These are phyloP conservation scores for Blastocystis sp. DNA, from an alignment of 352 stramenopile genomes.

Conservation along the genomic window DNA sequence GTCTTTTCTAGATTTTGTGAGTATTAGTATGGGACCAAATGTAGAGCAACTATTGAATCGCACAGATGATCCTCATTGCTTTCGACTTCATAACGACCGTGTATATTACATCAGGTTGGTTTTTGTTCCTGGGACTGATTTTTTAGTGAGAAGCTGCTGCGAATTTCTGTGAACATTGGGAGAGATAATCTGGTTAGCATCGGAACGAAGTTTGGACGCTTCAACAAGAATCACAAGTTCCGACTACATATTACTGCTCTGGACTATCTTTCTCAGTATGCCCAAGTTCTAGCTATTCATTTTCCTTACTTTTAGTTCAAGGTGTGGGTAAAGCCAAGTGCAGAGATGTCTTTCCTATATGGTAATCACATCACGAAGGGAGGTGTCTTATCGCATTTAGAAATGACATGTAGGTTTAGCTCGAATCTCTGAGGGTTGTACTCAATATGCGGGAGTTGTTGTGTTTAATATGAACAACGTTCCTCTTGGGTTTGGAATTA, in stretches of 20 bases:
- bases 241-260: constrained; percentile 94
- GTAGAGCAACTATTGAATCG: constrained; percentile 91
- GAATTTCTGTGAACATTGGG: constrained; percentile 85
- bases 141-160: constrained; percentile 78
- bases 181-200: constrained; percentile 88
- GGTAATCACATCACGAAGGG: constrained; percentile 98
- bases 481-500: constrained; percentile 91
- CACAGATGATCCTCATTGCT: constrained; percentile 91
- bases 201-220: constrained; percentile 94
- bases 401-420: constrained; percentile 74
- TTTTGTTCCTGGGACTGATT: not conserved
- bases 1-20: not conserved
- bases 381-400: not conserved
- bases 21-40: constrained; percentile 83
- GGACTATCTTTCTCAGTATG: constrained; percentile 94
- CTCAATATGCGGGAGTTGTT: constrained; percentile 94
- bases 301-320: constrained; percentile 79
- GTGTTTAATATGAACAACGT: constrained; percentile 98
- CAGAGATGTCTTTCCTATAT: constrained; percentile 99
- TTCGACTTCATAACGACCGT: constrained; percentile 90
- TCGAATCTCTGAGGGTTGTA: constrained; percentile 92
- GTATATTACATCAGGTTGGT: constrained; percentile 84
- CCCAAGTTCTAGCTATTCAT: constrained; percentile 73
- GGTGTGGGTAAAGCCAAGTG: constrained; percentile 97
- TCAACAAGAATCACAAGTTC: constrained; percentile 97